Evolutionary conservation across 148 eudicot genomes (phyloP), one percentile per base, ranked within the genome.

Genomic region (Amaranthus palmeri): DNA sequence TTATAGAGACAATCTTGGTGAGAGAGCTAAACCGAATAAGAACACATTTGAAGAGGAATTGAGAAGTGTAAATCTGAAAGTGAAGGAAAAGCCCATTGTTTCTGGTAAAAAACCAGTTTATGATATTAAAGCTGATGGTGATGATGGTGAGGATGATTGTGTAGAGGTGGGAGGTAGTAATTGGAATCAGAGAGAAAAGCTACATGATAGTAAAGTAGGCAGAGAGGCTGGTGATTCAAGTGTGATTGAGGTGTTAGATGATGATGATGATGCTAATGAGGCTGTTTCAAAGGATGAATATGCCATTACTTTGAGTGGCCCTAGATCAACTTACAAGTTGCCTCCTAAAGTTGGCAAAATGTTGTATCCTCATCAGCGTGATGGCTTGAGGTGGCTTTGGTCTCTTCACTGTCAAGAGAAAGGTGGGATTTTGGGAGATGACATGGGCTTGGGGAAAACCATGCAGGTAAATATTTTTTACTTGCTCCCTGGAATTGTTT

Each of bases 341-440:
- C 83, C 89, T 3, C 68, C 84, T 59, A 85, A 82, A 82, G 86
- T 92, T 79, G 92, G 85, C 49, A 84, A 85, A 46, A 90, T 92
- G 90, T 56, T 96, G 71, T 96, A 85, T 79, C 96, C 97, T 64
- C 99, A 96, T 80, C 99, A 96, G 72, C 89, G 96, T 71, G 97
- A 96, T 11, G 99, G 99, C 8, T 75, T 96, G 81, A 90, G 78
- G 86, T 96, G 99, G 99, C 92, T 96, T 43, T 96, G 99, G 99
- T 87, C 96, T 75, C 90, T 96, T 80, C 96, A 96, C 77, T 90
- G 88, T 65, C 85, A 88, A 81, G 90, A 92, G 46, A 92, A 96
- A 83, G 97, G 97, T 67, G 99, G 99, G 53, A 90, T 96, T 56
- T 81, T 96, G 79, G 99, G 99, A 5, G 99, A 96, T 79, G 99